Conservation (phyloP, 495 filamentous ascomycete genomes). For the Endocarpon pusillum region DNA sequence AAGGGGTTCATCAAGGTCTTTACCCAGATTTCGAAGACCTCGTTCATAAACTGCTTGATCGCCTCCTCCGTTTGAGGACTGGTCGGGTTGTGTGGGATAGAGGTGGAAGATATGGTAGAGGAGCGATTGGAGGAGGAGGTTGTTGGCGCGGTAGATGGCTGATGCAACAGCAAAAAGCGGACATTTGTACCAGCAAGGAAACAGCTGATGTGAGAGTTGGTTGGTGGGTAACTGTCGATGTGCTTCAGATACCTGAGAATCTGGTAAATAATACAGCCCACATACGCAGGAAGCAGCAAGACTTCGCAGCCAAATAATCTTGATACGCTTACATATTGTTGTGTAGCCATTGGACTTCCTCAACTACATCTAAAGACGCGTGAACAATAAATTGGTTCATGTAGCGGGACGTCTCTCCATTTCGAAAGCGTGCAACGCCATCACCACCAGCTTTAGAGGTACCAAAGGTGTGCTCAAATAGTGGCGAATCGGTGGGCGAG, state of each 20-base stretch:
- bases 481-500: conserved; percentile 64
- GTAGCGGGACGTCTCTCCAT: conserved; percentile 67
- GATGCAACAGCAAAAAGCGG: conserved; percentile 78
- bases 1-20: conserved; percentile 98
- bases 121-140: conserved; percentile 11
- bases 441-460: conserved; percentile 88
- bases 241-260: conserved; percentile 72
- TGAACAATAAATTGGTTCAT: conserved; percentile 98
- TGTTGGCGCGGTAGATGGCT: conserved; percentile 25
- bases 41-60: conserved; percentile 76
- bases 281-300: not conserved
- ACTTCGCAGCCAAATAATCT: conserved; percentile 1
- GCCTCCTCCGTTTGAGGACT: conserved; percentile 84
- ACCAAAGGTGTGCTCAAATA: conserved; percentile 87
- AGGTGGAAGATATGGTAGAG: conserved; percentile 37
- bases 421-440: conserved; percentile 60
- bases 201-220: conserved; percentile 70
- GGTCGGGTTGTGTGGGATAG: conserved; percentile 65
- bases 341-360: conserved; percentile 82
- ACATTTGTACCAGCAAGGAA: conserved; percentile 62
- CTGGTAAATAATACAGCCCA: conserved; percentile 3
- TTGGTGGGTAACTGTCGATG: conserved; percentile 72
- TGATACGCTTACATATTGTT: conserved; percentile 46
- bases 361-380: conserved; percentile 78
- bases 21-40: conserved; percentile 86